phyloP scores from a whole-genome alignment of 495 filamentous ascomycete species.

The Daldinia vernicosa region DNA sequence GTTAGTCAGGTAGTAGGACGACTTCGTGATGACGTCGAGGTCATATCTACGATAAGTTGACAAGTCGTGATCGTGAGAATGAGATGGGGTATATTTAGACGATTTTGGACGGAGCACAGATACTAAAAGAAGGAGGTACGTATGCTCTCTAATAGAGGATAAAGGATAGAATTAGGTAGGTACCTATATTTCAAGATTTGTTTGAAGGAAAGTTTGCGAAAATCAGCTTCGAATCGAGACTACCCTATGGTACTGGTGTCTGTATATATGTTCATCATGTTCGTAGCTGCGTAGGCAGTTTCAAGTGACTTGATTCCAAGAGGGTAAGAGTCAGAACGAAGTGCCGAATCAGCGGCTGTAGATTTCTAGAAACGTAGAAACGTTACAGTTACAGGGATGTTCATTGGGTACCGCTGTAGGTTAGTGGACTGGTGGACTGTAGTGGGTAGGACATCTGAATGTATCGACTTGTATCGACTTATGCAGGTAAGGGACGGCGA shows the following conservation, averaged over 20 bases:
- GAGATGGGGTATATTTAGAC: too few species aligned
- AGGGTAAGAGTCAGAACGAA: slow-evolving; percentile 36
- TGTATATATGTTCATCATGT: slow-evolving; percentile 22
- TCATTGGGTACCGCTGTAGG: slow-evolving; percentile 32
- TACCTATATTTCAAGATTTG: too few species aligned
- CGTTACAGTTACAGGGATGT: slow-evolving; percentile 46
- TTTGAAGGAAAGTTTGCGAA: neutral
- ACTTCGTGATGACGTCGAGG: slow-evolving; percentile 17
- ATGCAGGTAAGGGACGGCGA: neutral
- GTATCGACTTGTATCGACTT: neutral
- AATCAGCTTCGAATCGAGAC: neutral
- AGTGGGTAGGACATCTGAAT: slow-evolving; percentile 13
- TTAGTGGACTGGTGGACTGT: neutral
- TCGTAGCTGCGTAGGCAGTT: neutral
- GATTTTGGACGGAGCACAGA: neutral
- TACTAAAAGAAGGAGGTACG: neutral
- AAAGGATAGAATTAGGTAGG: too few species aligned
- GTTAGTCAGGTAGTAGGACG: slow-evolving; percentile 3
- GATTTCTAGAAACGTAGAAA: slow-evolving; percentile 48
- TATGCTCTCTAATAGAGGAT: neutral
- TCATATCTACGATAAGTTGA: slow-evolving; percentile 27
- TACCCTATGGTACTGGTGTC: slow-evolving; percentile 5
- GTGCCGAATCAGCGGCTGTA: slow-evolving; percentile 42
- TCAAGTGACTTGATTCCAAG: slow-evolving; percentile 17
- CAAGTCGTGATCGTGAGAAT: slow-evolving; percentile 6